Percentiles rank a stretch among this genome's conserved stretches.
Evolutionary conservation across 2,329 filamentous ascomycete species (phyloP).

Genomic region (Paraphaeosphaeria minitans): DNA sequence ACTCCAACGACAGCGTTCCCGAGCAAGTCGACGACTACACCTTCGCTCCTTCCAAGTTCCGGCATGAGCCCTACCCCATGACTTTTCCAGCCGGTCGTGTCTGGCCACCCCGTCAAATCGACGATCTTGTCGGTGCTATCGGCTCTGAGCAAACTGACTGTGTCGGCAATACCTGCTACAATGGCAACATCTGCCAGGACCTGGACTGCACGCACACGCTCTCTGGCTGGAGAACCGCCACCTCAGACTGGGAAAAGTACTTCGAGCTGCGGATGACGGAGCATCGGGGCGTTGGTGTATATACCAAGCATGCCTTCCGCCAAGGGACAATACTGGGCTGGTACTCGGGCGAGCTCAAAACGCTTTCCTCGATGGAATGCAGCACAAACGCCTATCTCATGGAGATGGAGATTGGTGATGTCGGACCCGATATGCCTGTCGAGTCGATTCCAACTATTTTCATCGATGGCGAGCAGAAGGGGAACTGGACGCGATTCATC

Average conservation of each 20-base stretch:
- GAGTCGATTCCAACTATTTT: not conserved
- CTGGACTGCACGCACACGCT: slow-evolving; percentile 19
- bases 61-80: slow-evolving; percentile 6
- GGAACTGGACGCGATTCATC: slow-evolving; percentile 28
- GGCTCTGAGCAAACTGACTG: slow-evolving; percentile 13
- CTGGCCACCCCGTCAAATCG: slow-evolving; percentile 19
- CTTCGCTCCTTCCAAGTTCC: slow-evolving; percentile 17
- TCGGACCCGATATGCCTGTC: not conserved
- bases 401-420: slow-evolving; percentile 20
- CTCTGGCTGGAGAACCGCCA: slow-evolving; percentile 11
- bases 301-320: slow-evolving; percentile 16
- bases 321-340: slow-evolving; percentile 19
- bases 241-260: slow-evolving; percentile 16
- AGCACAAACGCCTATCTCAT: slow-evolving; percentile 19
- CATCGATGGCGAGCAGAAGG: slow-evolving; percentile 16
- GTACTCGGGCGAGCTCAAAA: slow-evolving; percentile 21
- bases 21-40: slow-evolving; percentile 18
- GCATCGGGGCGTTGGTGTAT: slow-evolving; percentile 19
- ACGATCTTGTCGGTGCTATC: slow-evolving; percentile 13
- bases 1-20: not conserved
- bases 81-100: slow-evolving; percentile 10
- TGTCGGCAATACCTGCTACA: slow-evolving; percentile 21
- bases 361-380: not conserved
- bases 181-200: slow-evolving; percentile 9
- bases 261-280: slow-evolving; percentile 22